Evolutionary conservation across 2,329 filamentous ascomycete species (phyloP).

Genomic region (Botryotinia narcissicola): DNA sequence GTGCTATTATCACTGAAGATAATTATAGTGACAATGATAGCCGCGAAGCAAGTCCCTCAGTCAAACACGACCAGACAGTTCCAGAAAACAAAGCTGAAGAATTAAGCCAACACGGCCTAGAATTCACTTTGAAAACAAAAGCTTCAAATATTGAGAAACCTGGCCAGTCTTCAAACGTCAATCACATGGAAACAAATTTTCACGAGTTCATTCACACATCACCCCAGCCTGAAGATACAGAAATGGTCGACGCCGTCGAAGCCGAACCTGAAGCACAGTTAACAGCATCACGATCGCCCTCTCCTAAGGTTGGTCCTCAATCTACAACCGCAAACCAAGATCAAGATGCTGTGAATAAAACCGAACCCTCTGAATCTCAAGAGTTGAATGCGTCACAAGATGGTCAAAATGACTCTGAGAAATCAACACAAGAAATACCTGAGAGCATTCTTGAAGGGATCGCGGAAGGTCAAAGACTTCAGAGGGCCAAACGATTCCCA

Average conservation of each 20-base stretch:
- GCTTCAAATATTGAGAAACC: not conserved
- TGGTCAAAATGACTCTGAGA: not conserved
- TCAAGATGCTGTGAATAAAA: not conserved
- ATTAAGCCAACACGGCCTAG: not conserved
- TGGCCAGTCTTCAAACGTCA: not conserved
- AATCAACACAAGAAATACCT: not conserved
- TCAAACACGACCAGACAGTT: not conserved
- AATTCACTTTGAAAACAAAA: not conserved
- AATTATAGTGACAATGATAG: slow-evolving; percentile 9
- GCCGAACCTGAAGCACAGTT: not conserved
- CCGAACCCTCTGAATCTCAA: not conserved
- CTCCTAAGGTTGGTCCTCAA: not conserved
- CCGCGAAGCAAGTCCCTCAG: not conserved
- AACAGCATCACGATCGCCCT: not conserved
- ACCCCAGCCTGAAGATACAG: not conserved
- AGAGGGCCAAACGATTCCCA: not conserved
- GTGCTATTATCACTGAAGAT: not conserved
- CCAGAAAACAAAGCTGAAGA: not conserved
- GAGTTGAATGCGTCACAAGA: not conserved
- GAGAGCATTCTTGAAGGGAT: not conserved
- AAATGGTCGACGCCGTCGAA: not conserved
- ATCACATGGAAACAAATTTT: not conserved
- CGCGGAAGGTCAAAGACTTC: not conserved
- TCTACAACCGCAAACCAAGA: not conserved
- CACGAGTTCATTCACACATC: not conserved